These are phyloP conservation scores for Byssochlamys sp. DNA, from an alignment of 2,329 filamentous ascomycete species.

Conservation along the genomic window DNA sequence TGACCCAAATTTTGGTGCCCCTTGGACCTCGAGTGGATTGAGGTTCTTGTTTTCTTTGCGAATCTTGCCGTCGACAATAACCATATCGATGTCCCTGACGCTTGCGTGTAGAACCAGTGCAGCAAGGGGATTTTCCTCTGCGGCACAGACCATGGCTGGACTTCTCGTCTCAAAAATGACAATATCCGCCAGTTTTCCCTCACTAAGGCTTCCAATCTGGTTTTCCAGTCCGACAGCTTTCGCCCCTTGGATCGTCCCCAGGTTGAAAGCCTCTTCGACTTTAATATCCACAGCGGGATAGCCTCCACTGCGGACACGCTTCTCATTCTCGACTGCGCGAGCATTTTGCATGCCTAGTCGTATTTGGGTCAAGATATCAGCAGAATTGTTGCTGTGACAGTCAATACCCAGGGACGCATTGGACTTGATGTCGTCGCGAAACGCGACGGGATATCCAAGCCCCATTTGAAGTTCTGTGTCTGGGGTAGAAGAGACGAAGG, in stretches of 20 bases:
- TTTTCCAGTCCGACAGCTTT: conserved; percentile 32
- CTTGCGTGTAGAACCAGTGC: conserved; percentile 45
- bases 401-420: conserved; percentile 21
- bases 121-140: conserved; percentile 47
- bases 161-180: conserved; percentile 43
- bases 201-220: conserved; percentile 37
- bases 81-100: conserved; percentile 33
- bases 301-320: conserved; percentile 5
- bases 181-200: conserved; percentile 42
- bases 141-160: conserved; percentile 39
- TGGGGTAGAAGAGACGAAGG: conserved; percentile 18
- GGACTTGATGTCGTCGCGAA: conserved; percentile 10
- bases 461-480: conserved; percentile 24
- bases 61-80: conserved; percentile 36
- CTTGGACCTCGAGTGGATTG: background rate
- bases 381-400: conserved; percentile 21
- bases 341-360: conserved; percentile 17
- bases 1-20: background rate
- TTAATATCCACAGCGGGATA: conserved; percentile 7
- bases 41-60: conserved; percentile 25
- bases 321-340: conserved; percentile 10
- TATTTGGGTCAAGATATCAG: conserved; percentile 18
- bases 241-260: conserved; percentile 6
- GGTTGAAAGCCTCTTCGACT: conserved; percentile 16
- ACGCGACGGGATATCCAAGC: conserved; percentile 17